Percentiles rank a stretch among this genome's conserved stretches.
Conservation (phyloP, 2,329 filamentous ascomycete genomes). For the Rugonectria rugulosa region DNA sequence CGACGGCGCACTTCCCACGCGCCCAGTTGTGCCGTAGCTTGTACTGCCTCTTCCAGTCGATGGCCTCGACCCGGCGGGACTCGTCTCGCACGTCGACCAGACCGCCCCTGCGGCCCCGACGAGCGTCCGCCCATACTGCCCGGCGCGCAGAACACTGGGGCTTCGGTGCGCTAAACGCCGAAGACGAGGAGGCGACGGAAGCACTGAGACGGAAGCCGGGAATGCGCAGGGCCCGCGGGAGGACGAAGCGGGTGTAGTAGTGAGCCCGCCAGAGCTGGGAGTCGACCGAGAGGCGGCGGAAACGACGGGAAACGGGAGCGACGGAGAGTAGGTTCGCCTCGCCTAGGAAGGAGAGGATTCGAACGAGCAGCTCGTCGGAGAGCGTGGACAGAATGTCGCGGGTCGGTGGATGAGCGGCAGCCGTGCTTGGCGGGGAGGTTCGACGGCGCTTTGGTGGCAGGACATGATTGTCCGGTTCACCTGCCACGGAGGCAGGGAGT, state of each 20-base stretch:
- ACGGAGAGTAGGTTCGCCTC: conserved; percentile 71
- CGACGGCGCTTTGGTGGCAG: conserved; percentile 35
- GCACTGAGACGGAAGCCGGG: conserved; percentile 64
- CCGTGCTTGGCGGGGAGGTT: conserved; percentile 15
- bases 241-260: conserved; percentile 88
- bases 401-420: conserved; percentile 20
- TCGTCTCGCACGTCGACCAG: conserved; percentile 61
- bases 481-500: conserved; percentile 10
- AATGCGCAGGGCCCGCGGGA: conserved; percentile 79
- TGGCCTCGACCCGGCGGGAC: conserved; percentile 39
- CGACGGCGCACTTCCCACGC: conserved; percentile 79
- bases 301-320: conserved; percentile 75
- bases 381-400: conserved; percentile 73
- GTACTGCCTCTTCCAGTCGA: conserved; percentile 90
- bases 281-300: conserved; percentile 77
- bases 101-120: conserved; percentile 50
- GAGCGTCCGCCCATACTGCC: conserved; percentile 53
- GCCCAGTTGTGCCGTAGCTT: conserved; percentile 92
- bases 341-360: conserved; percentile 81
- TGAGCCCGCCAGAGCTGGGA: conserved; percentile 89
- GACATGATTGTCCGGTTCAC: conserved; percentile 10
- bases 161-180: conserved; percentile 39
- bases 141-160: conserved; percentile 55
- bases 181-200: conserved; percentile 24
- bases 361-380: conserved; percentile 87